Conservation (phyloP, 139 green algal species). For the Bryopsis sp. region DNA sequence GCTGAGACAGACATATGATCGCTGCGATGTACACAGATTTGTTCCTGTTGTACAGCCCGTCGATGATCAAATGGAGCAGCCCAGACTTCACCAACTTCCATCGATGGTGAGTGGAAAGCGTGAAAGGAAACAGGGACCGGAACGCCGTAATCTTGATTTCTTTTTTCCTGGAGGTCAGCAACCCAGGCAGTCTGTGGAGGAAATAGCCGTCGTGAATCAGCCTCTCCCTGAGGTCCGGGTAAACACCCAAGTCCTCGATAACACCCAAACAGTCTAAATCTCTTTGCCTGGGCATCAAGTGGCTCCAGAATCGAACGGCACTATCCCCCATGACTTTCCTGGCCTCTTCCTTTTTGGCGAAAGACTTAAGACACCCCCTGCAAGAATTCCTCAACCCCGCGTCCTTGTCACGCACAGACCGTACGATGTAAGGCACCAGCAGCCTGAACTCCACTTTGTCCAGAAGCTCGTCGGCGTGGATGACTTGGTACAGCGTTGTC, state of each 20-base stretch:
- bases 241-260: slow-evolving; percentile 10
- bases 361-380: slow-evolving; percentile 1
- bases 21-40: slow-evolving; percentile 10
- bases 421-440: neutral
- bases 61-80: slow-evolving; percentile 11
- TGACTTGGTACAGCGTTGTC: neutral
- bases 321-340: neutral
- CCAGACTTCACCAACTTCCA: slow-evolving; percentile 12
- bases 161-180: neutral
- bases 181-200: slow-evolving; percentile 7
- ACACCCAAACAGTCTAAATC: neutral
- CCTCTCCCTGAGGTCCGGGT: slow-evolving; percentile 7
- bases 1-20: slow-evolving; percentile 15
- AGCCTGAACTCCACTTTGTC: neutral
- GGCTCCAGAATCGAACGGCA: neutral
- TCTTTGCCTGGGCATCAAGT: slow-evolving; percentile 5
- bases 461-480: neutral
- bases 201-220: slow-evolving; percentile 19
- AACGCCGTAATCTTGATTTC: slow-evolving; percentile 3
- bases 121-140: slow-evolving; percentile 13
- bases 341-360: neutral
- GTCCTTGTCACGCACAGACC: neutral
- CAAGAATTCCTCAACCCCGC: neutral
- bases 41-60: slow-evolving; percentile 2
- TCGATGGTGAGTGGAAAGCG: neutral